Percentiles rank a stretch among this genome's conserved stretches.
phyloP scores from a whole-genome alignment of 192 early-diverging fungal genomes.

The Coemansia sp. region DNA sequence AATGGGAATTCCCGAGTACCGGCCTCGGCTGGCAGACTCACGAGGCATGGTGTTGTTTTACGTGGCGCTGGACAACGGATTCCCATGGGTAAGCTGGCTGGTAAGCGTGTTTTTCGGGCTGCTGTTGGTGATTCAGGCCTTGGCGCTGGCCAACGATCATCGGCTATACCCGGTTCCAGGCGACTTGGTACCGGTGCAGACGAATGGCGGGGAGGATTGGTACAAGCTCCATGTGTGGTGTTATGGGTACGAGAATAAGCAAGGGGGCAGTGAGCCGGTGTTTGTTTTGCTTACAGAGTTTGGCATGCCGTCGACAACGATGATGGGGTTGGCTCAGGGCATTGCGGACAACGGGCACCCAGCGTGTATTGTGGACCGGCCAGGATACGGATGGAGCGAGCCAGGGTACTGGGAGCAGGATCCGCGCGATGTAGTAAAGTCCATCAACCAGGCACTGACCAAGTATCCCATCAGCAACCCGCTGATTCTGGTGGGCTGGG shows the following conservation, averaged over 20 bases:
- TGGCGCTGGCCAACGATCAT: constrained; percentile 50
- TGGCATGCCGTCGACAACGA: constrained; percentile 52
- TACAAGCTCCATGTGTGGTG: constrained; percentile 55
- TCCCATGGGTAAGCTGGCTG: constrained; percentile 40
- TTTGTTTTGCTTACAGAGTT: constrained; percentile 52
- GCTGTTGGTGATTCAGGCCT: constrained; percentile 47
- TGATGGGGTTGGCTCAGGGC: constrained; percentile 47
- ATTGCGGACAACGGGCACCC: constrained; percentile 38
- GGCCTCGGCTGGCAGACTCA: constrained; percentile 37
- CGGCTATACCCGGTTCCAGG: constrained; percentile 32
- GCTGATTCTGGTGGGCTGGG: constrained; percentile 50
- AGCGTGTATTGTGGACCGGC: constrained; percentile 52
- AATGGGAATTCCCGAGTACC: constrained; percentile 55
- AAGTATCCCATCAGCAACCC: constrained; percentile 49
- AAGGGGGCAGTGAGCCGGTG: constrained; percentile 27
- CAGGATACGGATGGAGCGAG: constrained; percentile 58
- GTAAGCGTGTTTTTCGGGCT: constrained; percentile 40
- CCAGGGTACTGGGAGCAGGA: constrained; percentile 53
- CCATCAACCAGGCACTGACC: constrained; percentile 47
- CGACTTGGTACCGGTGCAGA: constrained; percentile 42
- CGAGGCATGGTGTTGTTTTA: constrained; percentile 29
- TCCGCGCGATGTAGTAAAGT: constrained; percentile 51
- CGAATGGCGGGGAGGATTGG: constrained; percentile 42
- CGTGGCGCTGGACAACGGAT: constrained; percentile 36
- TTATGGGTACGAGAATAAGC: constrained; percentile 15